Percentiles rank a stretch among this genome's conserved stretches.
Conservation (phyloP, 2,329 filamentous ascomycete genomes). For the Pyricularia pennisetigena region DNA sequence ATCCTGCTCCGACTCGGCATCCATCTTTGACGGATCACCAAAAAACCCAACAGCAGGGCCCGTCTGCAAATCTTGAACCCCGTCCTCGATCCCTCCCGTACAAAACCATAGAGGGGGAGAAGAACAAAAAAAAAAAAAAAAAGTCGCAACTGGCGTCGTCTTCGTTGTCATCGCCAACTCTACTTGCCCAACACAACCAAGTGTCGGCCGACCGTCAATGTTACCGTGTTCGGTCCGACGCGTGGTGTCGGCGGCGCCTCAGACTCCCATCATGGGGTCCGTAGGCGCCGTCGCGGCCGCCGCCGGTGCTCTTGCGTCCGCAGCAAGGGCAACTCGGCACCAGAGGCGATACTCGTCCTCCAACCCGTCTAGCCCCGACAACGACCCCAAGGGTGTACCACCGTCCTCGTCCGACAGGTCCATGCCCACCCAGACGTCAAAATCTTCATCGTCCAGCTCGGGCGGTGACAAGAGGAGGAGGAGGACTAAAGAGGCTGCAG, state of each 20-base stretch:
- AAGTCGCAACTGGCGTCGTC: not conserved
- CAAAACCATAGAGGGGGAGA: too few species aligned
- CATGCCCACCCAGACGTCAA: conserved; percentile 36
- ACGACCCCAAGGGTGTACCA: conserved; percentile 34
- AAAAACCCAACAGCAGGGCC: not conserved
- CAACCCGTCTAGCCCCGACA: conserved; percentile 52
- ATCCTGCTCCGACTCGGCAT: not conserved
- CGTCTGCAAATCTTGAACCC: not conserved
- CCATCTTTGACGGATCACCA: not conserved
- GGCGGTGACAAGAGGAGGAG: conserved; percentile 44
- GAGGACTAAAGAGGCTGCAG: conserved; percentile 40
- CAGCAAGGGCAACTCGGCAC: conserved; percentile 28
- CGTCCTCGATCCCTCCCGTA: not conserved
- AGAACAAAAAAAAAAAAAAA: not conserved
- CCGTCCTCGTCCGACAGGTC: conserved; percentile 34
- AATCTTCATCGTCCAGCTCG: conserved; percentile 25
- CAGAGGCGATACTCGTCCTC: conserved; percentile 51
- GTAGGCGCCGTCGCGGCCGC: conserved; percentile 27
- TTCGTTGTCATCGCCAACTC: not conserved
- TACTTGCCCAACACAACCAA: conserved; percentile 10
- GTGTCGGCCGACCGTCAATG: conserved; percentile 23
- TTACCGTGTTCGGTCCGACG: conserved; percentile 47
- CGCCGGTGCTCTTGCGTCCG: conserved; percentile 22
- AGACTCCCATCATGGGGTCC: conserved; percentile 26
- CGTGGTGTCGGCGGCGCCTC: conserved; percentile 36